Conservation (phyloP, 2,329 filamentous ascomycete genomes). For the Arthrinium phaeospermum region DNA sequence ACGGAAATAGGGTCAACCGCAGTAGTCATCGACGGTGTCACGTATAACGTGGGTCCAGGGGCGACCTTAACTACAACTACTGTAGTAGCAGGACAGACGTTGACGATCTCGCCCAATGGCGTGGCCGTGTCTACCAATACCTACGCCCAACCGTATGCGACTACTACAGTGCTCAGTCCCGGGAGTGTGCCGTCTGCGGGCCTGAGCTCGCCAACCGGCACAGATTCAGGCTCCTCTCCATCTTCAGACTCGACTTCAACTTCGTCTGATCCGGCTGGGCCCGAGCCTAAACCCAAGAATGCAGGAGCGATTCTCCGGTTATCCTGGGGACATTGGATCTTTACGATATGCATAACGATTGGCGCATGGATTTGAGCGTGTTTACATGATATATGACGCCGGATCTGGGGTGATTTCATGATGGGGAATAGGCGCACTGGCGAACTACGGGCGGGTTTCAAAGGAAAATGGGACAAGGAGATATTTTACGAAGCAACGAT, state of each 20-base stretch:
- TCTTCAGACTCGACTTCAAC: neutral
- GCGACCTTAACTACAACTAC: conserved; percentile 48
- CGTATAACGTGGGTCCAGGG: conserved; percentile 57
- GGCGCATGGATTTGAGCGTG: conserved; percentile 44
- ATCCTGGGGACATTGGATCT: conserved; percentile 25
- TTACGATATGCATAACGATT: conserved; percentile 44
- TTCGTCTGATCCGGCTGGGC: neutral
- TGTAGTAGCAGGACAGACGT: conserved; percentile 53
- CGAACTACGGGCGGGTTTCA: neutral
- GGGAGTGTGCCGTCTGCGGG: conserved; percentile 33
- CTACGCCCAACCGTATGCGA: conserved; percentile 51
- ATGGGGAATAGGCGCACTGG: neutral
- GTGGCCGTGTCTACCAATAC: conserved; percentile 53
- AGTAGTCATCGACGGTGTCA: conserved; percentile 55
- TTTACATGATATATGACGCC: conserved; percentile 1
- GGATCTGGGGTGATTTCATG: conserved; percentile 3
- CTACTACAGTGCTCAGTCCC: conserved; percentile 44
- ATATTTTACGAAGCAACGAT: neutral
- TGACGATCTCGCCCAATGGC: conserved; percentile 58
- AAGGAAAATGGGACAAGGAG: neutral
- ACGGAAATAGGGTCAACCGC: conserved; percentile 54
- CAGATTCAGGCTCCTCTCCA: conserved; percentile 25
- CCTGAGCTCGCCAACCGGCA: conserved; percentile 25
- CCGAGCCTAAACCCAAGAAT: neutral
- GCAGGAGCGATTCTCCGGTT: neutral